Percentiles rank a stretch among this genome's conserved stretches.
Conservation (phyloP, 2,329 filamentous ascomycete species). For the Fusarium sp. region DNA sequence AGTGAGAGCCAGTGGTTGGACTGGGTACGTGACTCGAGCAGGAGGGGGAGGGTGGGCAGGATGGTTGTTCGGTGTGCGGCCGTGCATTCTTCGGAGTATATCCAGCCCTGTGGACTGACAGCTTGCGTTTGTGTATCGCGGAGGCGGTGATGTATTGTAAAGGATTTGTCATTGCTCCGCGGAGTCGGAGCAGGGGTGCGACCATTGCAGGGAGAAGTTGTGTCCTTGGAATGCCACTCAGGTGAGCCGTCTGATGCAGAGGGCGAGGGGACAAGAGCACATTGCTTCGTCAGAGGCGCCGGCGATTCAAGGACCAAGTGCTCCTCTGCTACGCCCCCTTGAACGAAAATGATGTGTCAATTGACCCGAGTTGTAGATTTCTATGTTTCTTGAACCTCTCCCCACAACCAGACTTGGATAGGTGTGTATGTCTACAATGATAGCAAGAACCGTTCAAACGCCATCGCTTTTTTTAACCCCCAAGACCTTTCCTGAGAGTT, state of each 20-base stretch:
- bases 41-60: not conserved
- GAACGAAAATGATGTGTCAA: conserved; percentile 26
- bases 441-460: conserved; percentile 48
- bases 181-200: conserved; percentile 2
- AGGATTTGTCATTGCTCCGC: conserved; percentile 9
- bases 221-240: conserved; percentile 5
- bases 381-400: conserved; percentile 17
- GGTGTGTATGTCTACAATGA: conserved; percentile 25
- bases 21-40: conserved; percentile 2
- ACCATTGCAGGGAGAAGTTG: not conserved
- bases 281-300: conserved; percentile 7
- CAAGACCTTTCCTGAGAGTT: conserved; percentile 33
- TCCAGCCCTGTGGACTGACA: conserved; percentile 11
- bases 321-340: not conserved
- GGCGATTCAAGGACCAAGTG: not conserved
- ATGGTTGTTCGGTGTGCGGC: not conserved
- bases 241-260: conserved; percentile 3
- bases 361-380: conserved; percentile 30
- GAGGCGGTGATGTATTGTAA: conserved; percentile 6
- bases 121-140: conserved; percentile 3
- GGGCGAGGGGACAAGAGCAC: not conserved
- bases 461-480: conserved; percentile 51
- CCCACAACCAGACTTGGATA: conserved; percentile 19
- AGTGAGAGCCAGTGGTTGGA: conserved; percentile 2
- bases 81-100: conserved; percentile 1